These are phyloP conservation scores for Lentinula aciculospora DNA, from an alignment of 768 basidiomycete species.

Conservation along the genomic window DNA sequence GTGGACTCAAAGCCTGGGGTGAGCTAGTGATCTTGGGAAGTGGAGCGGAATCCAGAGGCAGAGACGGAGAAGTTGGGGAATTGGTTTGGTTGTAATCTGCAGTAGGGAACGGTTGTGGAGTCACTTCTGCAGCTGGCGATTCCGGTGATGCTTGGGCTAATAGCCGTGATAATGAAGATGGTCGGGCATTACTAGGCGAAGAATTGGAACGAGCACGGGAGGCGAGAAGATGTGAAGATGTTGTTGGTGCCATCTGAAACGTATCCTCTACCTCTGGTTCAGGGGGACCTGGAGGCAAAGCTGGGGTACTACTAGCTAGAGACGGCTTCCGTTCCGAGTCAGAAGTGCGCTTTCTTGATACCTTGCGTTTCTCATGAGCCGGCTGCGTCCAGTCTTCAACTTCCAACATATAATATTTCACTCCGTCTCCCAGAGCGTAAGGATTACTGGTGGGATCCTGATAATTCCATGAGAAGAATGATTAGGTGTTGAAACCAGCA, in stretches of 20 bases:
- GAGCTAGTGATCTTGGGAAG: slow-evolving; percentile 28
- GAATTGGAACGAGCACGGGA: slow-evolving; percentile 59
- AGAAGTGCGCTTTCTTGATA: slow-evolving; percentile 43
- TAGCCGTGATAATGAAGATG: slow-evolving; percentile 74
- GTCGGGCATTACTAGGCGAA: slow-evolving; percentile 57
- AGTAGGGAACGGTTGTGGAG: slow-evolving; percentile 8
- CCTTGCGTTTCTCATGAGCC: slow-evolving; percentile 55
- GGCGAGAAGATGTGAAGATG: slow-evolving; percentile 66
- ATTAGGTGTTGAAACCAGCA: background rate
- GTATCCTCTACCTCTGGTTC: slow-evolving; percentile 71
- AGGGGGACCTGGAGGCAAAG: slow-evolving; percentile 56
- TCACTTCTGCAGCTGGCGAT: slow-evolving; percentile 17
- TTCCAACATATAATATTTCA: slow-evolving; percentile 91
- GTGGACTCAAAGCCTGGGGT: slow-evolving; percentile 26
- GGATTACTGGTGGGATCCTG: slow-evolving; percentile 84
- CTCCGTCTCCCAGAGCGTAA: slow-evolving; percentile 82
- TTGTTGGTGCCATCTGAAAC: slow-evolving; percentile 57
- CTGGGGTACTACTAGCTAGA: slow-evolving; percentile 24
- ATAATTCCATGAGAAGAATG: background rate
- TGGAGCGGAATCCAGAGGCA: slow-evolving; percentile 30
- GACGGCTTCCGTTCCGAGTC: slow-evolving; percentile 28
- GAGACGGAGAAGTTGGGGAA: slow-evolving; percentile 31
- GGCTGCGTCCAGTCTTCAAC: slow-evolving; percentile 92
- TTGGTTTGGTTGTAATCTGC: slow-evolving; percentile 21
- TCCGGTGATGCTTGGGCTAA: slow-evolving; percentile 68